Base-by-base conservation (phyloP, 306 rosid genomes). In the Cicer arietinum region DNA sequence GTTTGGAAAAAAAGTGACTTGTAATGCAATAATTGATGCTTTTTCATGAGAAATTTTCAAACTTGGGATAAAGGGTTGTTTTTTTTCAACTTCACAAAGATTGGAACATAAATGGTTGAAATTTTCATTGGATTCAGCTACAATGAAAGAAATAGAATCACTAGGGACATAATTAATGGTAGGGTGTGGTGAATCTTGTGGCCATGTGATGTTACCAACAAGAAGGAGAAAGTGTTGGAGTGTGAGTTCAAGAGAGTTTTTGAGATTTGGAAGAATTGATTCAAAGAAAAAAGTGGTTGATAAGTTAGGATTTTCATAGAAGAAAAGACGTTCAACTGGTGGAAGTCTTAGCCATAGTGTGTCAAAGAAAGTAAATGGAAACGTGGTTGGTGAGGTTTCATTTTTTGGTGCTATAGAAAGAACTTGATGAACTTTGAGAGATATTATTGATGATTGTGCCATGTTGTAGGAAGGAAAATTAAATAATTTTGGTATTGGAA, bases 1-100 rank as follows among this genome's bases (percentile, higher is more conserved):
- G 58, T 66, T 71, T 1, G 85, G 88, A 47, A 84, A 87, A 6
- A 81, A 12, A 3, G 90, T 82, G 8, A 79, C 60, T 50, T 87
- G 88, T 0, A 84, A 2, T 0, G 82, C 67, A 12, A 87, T 1
- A 1, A 42, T 48, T 0, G 86, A 71, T 0, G 85, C 74, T 16
- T 68, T 10, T 0, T 75, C 82, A 1, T 77, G 45, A 0, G 83
- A 74, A 0, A 7, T 45, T 2, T 10, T 30, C 58, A 80, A 18
- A 3, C 20, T 56, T 12, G 88, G 90, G 0, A 77, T 8, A 1
- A 88, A 66, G 10, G 25, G 50, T 8, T 41, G 72, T 2, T 20
- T 72, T 10, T 61, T 57, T 0, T 6, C 0, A 5, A 73, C 69
- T 10, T 76, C 71, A 16, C 63, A 35, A 8, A 69, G 51, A 5